Percentiles rank a stretch among this genome's conserved stretches.
Conservation (phyloP, 768 basidiomycete species). For the Paxillus involutus region DNA sequence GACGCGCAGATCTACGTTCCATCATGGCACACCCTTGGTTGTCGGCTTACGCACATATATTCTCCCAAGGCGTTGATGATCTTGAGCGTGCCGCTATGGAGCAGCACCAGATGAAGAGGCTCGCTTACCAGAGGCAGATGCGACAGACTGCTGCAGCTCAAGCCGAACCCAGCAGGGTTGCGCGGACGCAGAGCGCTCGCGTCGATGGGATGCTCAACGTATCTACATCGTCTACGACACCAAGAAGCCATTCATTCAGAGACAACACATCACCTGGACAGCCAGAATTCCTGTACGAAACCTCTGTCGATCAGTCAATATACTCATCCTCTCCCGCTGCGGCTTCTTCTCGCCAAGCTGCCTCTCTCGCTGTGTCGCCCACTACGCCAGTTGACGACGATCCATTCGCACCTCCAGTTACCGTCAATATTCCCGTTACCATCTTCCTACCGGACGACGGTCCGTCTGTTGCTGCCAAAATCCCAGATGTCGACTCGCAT, state of each 20-base stretch:
- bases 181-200: constrained; percentile 56
- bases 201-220: constrained; percentile 43
- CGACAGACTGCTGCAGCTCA: constrained; percentile 45
- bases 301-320: constrained; percentile 58
- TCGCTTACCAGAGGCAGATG: constrained; percentile 83
- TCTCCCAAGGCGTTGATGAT: constrained; percentile 72
- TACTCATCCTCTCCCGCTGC: constrained; percentile 37
- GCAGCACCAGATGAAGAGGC: constrained; percentile 79
- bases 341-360: constrained; percentile 38
- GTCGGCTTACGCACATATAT: constrained; percentile 43
- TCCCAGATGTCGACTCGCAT: constrained; percentile 19
- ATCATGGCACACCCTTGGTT: constrained; percentile 95
- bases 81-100: constrained; percentile 81
- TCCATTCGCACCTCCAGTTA: constrained; percentile 58
- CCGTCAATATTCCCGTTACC: constrained; percentile 27
- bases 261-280: constrained; percentile 47
- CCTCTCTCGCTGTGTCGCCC: constrained; percentile 43
- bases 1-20: constrained; percentile 68
- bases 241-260: constrained; percentile 46
- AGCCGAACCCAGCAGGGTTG: constrained; percentile 29
- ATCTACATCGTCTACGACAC: constrained; percentile 31
- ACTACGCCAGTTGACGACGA: constrained; percentile 60
- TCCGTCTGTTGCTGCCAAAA: constrained; percentile 14
- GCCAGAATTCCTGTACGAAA: constrained; percentile 76
- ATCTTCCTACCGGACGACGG: constrained; percentile 29